A percentile compares a stretch with the other conserved stretches of the same genome.
phyloP scores from a whole-genome alignment of 2,329 filamentous ascomycete species.

The Aureobasidium leucospermi region DNA sequence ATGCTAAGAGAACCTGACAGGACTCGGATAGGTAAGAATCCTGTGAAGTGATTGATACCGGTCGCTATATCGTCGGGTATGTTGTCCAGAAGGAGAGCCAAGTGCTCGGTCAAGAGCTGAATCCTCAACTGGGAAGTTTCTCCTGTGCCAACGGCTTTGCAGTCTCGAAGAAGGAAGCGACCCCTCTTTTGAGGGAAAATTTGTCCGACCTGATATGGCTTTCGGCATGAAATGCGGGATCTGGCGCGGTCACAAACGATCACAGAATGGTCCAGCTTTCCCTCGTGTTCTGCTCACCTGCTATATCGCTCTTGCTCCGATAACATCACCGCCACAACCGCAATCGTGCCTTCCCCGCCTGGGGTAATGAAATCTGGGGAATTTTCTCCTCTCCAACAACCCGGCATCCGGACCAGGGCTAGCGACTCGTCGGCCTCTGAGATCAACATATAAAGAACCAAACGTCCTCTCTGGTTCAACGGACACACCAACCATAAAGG shows the following conservation, averaged over 20 bases:
- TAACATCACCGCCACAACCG: background rate
- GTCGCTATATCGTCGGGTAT: no score
- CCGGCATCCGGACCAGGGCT: background rate
- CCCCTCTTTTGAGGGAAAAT: background rate
- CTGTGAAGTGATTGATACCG: no score
- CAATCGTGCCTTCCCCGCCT: background rate
- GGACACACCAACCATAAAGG: background rate
- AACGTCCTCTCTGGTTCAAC: background rate
- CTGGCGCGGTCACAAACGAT: background rate
- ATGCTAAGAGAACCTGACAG: no score
- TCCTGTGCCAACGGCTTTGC: background rate
- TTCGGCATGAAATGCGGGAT: background rate
- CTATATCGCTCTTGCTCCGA: no score
- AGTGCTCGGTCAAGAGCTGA: no score
- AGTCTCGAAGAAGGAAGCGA: background rate
- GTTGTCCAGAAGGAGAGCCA: no score
- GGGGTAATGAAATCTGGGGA: background rate
- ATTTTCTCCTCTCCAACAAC: background rate
- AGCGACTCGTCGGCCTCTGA: background rate
- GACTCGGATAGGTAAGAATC: no score
- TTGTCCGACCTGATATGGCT: background rate
- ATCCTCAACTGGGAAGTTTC: background rate
- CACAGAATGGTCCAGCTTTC: background rate
- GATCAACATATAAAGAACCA: background rate
- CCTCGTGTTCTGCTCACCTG: background rate